A percentile compares a stretch with the other conserved stretches of the same genome.
Evolutionary conservation across 352 stramenopile genomes (phyloP).

Genomic region (Phytophthora fragariae): DNA sequence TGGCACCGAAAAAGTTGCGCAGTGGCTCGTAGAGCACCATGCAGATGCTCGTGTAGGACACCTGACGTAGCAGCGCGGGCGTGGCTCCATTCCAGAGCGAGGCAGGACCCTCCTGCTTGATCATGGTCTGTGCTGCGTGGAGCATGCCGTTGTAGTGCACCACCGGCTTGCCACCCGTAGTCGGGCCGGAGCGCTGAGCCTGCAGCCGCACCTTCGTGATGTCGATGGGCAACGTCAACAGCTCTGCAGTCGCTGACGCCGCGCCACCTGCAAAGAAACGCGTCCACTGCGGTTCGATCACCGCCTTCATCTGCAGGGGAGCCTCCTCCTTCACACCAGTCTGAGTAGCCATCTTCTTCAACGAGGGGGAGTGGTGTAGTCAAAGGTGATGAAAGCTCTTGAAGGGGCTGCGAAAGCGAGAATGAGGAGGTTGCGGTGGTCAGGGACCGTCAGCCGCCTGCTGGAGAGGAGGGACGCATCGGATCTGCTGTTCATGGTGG

Average conservation of each 20-base stretch:
- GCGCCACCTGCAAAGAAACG: conserved; percentile 77
- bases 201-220: conserved; percentile 90
- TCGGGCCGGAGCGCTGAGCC: conserved; percentile 55
- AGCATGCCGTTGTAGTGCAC: conserved; percentile 85
- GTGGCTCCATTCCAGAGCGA: conserved; percentile 83
- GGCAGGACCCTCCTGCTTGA: conserved; percentile 65
- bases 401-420: conserved; percentile 24
- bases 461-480: conserved; percentile 28
- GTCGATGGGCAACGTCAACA: conserved; percentile 87
- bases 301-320: conserved; percentile 48
- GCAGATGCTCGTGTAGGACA: conserved; percentile 89
- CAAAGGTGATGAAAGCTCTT: neutral
- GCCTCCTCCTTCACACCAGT: conserved; percentile 39
- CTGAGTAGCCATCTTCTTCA: conserved; percentile 45
- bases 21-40: conserved; percentile 89
- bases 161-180: conserved; percentile 35
- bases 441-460: conserved; percentile 13
- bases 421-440: conserved; percentile 32
- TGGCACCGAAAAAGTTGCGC: conserved; percentile 76
- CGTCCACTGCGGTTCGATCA: conserved; percentile 67
- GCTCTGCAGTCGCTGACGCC: conserved; percentile 75
- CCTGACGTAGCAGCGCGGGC: conserved; percentile 82
- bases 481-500: conserved; percentile 34
- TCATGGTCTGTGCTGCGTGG: conserved; percentile 70
- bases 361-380: neutral